Evolutionary conservation across 192 early-diverging fungal species (phyloP).

Genomic region (Thamnidium elegans): DNA sequence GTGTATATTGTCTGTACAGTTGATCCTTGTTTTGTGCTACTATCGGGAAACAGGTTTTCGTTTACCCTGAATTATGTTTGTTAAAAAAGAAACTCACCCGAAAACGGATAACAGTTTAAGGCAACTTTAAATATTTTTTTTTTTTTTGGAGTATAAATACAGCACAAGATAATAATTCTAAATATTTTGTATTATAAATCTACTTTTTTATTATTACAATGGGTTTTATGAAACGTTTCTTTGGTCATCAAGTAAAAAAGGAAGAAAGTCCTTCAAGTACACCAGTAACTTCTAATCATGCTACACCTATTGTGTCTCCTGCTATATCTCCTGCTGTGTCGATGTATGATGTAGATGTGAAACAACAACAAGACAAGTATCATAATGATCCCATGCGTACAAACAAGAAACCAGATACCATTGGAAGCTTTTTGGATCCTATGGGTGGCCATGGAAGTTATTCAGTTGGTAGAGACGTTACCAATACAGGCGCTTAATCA

Average conservation of each 20-base stretch:
- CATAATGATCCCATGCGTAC: constrained; percentile 22
- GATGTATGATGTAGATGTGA: background rate
- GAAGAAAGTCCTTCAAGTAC: background rate
- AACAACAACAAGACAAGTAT: background rate
- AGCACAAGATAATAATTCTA: too few species aligned
- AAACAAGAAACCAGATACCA: constrained; percentile 13
- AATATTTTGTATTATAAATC: too few species aligned
- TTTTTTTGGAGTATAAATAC: too few species aligned
- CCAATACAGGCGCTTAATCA: constrained; percentile 25
- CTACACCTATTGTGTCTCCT: constrained; percentile 6
- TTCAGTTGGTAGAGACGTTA: constrained; percentile 17
- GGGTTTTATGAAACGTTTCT: constrained; percentile 11
- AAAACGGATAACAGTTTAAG: constrained; percentile 3
- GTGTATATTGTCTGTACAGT: too few species aligned
- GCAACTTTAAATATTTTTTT: background rate
- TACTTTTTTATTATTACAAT: background rate
- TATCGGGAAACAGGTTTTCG: too few species aligned
- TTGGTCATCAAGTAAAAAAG: background rate
- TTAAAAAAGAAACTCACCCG: background rate
- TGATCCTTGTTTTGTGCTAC: too few species aligned
- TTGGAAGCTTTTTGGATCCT: constrained; percentile 21
- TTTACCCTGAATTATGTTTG: too few species aligned
- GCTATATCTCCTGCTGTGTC: constrained; percentile 6
- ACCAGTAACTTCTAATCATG: background rate
- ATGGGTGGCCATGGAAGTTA: constrained; percentile 21